These are phyloP conservation scores for Mycena venus DNA, from an alignment of 768 basidiomycete species.

Conservation along the genomic window DNA sequence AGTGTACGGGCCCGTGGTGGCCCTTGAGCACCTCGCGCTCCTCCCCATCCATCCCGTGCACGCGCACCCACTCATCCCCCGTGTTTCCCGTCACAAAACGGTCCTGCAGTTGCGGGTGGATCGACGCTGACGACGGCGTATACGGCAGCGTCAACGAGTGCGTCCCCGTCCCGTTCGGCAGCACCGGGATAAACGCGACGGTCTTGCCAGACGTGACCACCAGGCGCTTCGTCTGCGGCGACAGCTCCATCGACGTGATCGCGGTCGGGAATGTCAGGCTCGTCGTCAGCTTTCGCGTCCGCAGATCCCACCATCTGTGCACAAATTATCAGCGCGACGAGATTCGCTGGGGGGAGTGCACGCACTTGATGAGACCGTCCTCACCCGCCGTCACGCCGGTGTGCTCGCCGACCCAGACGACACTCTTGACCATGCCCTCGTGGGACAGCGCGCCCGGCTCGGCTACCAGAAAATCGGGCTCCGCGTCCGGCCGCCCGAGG, in stretches of 20 bases:
- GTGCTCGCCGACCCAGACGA: conserved; percentile 92
- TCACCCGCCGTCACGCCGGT: conserved; percentile 93
- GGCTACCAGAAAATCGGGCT: conserved; percentile 79
- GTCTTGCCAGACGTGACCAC: conserved; percentile 93
- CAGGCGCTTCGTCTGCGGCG: conserved; percentile 82
- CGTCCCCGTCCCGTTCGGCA: conserved; percentile 73
- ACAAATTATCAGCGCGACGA: conserved; percentile 35
- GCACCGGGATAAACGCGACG: conserved; percentile 90
- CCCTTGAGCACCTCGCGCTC: conserved; percentile 95
- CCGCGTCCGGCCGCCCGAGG: conserved; percentile 86
- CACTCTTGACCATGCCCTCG: conserved; percentile 92
- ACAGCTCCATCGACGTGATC: conserved; percentile 96
- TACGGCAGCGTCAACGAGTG: conserved; percentile 88
- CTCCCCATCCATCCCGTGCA: conserved; percentile 91
- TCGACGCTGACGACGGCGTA: conserved; percentile 92
- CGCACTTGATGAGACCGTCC: conserved; percentile 90
- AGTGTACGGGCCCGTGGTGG: conserved; percentile 97
- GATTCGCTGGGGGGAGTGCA: too few species aligned
- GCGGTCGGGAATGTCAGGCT: conserved; percentile 80
- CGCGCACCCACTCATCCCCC: conserved; percentile 95
- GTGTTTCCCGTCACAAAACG: conserved; percentile 93
- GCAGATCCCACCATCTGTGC: conserved; percentile 95
- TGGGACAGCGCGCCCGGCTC: conserved; percentile 77
- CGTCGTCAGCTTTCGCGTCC: conserved; percentile 80
- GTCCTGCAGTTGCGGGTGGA: conserved; percentile 91